Conservation (phyloP, 2,329 filamentous ascomycete genomes). For the Cryphonectria japonica region DNA sequence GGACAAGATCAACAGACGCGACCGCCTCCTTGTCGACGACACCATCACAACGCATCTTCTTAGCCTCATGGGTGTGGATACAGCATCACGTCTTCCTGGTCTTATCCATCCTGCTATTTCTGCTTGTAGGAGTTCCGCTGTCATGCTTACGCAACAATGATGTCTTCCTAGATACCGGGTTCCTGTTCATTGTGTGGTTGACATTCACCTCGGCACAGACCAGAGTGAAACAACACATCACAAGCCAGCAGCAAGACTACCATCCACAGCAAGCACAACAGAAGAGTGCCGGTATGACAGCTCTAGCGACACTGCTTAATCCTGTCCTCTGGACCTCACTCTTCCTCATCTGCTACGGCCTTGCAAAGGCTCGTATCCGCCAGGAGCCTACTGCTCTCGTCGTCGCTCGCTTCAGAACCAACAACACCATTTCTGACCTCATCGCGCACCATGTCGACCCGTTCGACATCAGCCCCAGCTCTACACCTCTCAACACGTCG, state of each 20-base stretch:
- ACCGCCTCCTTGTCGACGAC: not conserved
- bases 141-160: constrained; percentile 40
- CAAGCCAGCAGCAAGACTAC: not conserved
- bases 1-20: not conserved
- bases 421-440: constrained; percentile 38
- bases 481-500: constrained; percentile 22
- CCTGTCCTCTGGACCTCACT: constrained; percentile 53
- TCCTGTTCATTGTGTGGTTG: constrained; percentile 56
- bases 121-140: constrained; percentile 47
- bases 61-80: not conserved
- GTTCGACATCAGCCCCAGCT: constrained; percentile 25
- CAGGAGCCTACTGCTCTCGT: constrained; percentile 30
- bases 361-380: constrained; percentile 41
- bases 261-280: constrained; percentile 18
- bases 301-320: constrained; percentile 48
- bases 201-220: constrained; percentile 44
- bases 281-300: constrained; percentile 33
- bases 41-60: not conserved
- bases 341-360: constrained; percentile 48
- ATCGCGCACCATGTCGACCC: constrained; percentile 32
- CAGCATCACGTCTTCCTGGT: constrained; percentile 33
- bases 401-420: constrained; percentile 36
- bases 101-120: constrained; percentile 39
- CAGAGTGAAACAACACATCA: constrained; percentile 37
- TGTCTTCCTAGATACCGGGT: constrained; percentile 49